Evolutionary conservation across 2,329 filamentous ascomycete species (phyloP), one percentile per base, ranked within the genome.

Genomic region (Monilinia laxa): DNA sequence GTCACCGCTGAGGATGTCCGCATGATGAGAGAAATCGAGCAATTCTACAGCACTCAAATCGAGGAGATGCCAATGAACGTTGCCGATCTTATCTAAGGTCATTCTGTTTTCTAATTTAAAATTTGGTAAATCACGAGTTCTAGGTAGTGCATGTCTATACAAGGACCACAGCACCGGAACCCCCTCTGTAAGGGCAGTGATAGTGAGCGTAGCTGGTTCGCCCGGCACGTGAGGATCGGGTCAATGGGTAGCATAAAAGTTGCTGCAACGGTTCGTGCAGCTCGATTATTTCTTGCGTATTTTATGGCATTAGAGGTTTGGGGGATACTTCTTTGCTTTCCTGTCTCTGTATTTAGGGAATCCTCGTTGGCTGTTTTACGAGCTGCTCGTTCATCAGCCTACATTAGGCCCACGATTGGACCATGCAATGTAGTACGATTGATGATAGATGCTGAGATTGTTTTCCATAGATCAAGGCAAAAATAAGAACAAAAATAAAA

Each of bases 1-100:
- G 95, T 99, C 80, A 98, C 94, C 70, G 92, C 93, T 77, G 95
- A 99, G 74, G 95, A 99, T 82, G 95, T 99, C 78, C 93, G 94
- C 81, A 98, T 99, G 92, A 96, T 99, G 92, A 89, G 95, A 81
- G 95, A 99, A 83, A 99, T 99, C 76, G 95, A 99, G 83, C 92
- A 97, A 85, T 99, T 98, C 88, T 99, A 99, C 90, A 97, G 92
- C 88, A 99, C 95, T 81, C 95, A 99, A 85, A 98, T 99, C 75
- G 95, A 99, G 84, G 95, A 99, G 88, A 99, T 99, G 95, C 95
- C 95, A 78, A 98, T 99, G 95, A 90, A 90, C 81, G 88, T 90
- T 76, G 88, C 88, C 75, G 88, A 90, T 76, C 87, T 90, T 75
- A 90, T 90, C 80, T 90, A 89, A 87, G 70, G 69, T 67, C 67